Conservation (phyloP, 2,329 filamentous ascomycete species). For the Calonectria ilicicola region DNA sequence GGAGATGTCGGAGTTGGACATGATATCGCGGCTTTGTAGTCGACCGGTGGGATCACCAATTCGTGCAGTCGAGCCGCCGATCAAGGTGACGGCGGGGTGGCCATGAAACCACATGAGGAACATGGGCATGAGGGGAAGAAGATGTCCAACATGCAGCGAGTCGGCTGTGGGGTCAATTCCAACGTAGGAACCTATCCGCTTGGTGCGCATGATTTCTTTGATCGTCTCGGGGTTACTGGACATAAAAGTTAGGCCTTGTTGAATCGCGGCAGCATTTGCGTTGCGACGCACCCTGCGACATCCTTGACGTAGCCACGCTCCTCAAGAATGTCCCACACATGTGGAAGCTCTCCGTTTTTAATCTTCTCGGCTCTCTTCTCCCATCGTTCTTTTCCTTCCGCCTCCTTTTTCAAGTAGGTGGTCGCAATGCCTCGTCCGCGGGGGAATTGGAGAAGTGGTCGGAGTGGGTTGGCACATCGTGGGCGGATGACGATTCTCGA, state of each 20-base stretch:
- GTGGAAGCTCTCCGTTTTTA: constrained; percentile 58
- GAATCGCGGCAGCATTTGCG: not conserved
- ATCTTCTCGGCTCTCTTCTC: constrained; percentile 59
- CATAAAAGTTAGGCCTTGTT: constrained; percentile 5
- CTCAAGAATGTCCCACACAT: constrained; percentile 74
- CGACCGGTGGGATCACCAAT: constrained; percentile 84
- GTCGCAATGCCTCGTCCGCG: constrained; percentile 52
- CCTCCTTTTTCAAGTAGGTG: constrained; percentile 58
- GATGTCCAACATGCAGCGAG: constrained; percentile 84
- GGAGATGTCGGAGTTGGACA: constrained; percentile 64
- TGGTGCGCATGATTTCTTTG: constrained; percentile 71
- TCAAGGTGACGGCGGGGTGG: constrained; percentile 73
- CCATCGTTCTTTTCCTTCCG: constrained; percentile 61
- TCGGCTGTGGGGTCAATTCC: constrained; percentile 86
- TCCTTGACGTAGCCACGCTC: constrained; percentile 81
- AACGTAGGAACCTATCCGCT: constrained; percentile 80
- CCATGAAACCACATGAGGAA: constrained; percentile 88
- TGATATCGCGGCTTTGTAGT: constrained; percentile 68
- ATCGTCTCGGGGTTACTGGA: constrained; percentile 63
- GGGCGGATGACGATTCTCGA: constrained; percentile 38
- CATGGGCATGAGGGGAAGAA: constrained; percentile 84
- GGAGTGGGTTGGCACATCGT: constrained; percentile 38
- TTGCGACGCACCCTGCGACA: constrained; percentile 72
- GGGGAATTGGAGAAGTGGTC: constrained; percentile 38
- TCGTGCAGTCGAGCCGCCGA: constrained; percentile 81